These are phyloP conservation scores for Reutealis trisperma DNA, from an alignment of 345 rosid genomes.

Conservation along the genomic window DNA sequence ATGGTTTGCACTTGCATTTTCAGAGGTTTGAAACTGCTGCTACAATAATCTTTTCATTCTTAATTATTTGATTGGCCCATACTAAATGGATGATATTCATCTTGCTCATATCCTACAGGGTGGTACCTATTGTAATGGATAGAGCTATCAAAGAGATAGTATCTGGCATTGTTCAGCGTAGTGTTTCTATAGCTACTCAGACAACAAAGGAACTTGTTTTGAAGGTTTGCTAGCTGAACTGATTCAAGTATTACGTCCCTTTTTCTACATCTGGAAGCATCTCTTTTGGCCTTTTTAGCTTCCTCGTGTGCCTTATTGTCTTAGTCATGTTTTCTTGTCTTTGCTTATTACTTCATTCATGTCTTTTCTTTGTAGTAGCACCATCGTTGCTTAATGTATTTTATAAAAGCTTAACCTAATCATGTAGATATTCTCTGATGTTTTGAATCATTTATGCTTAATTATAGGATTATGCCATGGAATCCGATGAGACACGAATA, in stretches of 20 bases:
- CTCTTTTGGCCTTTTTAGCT: slow-evolving; percentile 12
- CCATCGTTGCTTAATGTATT: too few species aligned
- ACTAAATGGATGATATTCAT: background rate
- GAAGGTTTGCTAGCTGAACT: slow-evolving; percentile 57
- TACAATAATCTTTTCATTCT: slow-evolving; percentile 4
- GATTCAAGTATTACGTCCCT: slow-evolving; percentile 1
- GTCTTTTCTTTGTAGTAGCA: background rate
- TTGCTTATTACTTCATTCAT: background rate
- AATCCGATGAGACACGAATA: slow-evolving; percentile 85
- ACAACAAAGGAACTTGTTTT: slow-evolving; percentile 97
- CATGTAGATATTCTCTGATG: background rate
- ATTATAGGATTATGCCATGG: slow-evolving; percentile 84
- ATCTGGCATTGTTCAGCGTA: slow-evolving; percentile 87
- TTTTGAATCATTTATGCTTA: background rate
- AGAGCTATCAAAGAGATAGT: slow-evolving; percentile 96
- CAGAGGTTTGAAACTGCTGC: slow-evolving; percentile 64
- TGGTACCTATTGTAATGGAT: slow-evolving; percentile 90
- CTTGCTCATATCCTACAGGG: slow-evolving; percentile 43
- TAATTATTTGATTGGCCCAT: background rate
- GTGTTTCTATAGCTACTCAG: slow-evolving; percentile 97
- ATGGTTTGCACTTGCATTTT: slow-evolving; percentile 81
- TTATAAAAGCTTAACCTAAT: background rate
- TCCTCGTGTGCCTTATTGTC: background rate
- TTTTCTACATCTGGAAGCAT: background rate
- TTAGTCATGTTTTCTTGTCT: background rate